Evolutionary conservation across 768 basidiomycete genomes (phyloP).

Genomic region (Auricularia sp.): DNA sequence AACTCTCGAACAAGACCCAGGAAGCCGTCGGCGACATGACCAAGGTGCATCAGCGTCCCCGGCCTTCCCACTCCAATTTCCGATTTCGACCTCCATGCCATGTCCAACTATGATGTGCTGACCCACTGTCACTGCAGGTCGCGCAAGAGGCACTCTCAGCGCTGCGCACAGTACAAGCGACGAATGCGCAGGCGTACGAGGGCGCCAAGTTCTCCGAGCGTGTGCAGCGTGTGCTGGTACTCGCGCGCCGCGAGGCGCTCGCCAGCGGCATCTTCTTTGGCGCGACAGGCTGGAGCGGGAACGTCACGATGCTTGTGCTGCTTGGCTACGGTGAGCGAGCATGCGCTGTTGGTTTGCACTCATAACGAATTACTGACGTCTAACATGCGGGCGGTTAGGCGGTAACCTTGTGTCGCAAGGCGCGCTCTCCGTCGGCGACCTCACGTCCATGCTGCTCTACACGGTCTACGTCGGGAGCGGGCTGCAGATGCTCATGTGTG

Average conservation of each 20-base stretch:
- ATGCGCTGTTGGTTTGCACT: not conserved
- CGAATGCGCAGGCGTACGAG: constrained; percentile 75
- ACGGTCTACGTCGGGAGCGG: constrained; percentile 83
- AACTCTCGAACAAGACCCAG: constrained; percentile 83
- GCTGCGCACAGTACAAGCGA: constrained; percentile 83
- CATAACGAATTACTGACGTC: no score
- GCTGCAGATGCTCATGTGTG: constrained; percentile 68
- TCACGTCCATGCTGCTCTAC: constrained; percentile 84
- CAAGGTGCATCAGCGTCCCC: constrained; percentile 29
- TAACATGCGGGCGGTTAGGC: constrained; percentile 32
- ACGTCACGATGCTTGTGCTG: constrained; percentile 78
- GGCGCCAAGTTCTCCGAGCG: constrained; percentile 62
- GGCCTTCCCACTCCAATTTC: not conserved
- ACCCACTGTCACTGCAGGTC: constrained; percentile 31
- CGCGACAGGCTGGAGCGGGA: constrained; percentile 85
- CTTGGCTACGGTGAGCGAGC: constrained; percentile 71
- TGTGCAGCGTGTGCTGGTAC: constrained; percentile 53
- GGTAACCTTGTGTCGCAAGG: constrained; percentile 85
- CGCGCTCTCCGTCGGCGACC: constrained; percentile 82
- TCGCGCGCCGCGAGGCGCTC: constrained; percentile 79
- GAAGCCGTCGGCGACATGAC: constrained; percentile 96
- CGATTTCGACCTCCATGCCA: not conserved
- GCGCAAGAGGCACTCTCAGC: constrained; percentile 87
- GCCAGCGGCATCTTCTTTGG: constrained; percentile 93
- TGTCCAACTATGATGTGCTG: no score